Evolutionary conservation across 1,139 yeast genomes (phyloP).

Genomic region (Kodamaea alishanica): DNA sequence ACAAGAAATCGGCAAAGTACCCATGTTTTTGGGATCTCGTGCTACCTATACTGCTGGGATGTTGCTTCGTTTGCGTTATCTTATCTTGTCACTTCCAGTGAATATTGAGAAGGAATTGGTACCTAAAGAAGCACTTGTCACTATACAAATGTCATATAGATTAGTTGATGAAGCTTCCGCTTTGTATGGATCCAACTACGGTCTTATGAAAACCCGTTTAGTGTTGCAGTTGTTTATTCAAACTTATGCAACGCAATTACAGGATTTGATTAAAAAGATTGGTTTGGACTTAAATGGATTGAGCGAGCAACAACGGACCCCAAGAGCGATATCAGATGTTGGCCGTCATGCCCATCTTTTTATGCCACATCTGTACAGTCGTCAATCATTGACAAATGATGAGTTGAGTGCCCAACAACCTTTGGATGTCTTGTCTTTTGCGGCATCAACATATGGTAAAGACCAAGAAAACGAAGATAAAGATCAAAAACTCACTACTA

Average conservation of each 20-base stretch:
- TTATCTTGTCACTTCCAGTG: constrained; percentile 53
- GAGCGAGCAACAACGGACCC: constrained; percentile 7
- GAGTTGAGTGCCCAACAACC: constrained; percentile 21
- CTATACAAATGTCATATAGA: constrained; percentile 43
- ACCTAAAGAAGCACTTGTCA: constrained; percentile 45
- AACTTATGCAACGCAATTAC: constrained; percentile 56
- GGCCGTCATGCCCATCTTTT: constrained; percentile 9
- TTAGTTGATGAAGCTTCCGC: constrained; percentile 35
- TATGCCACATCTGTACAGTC: constrained; percentile 7
- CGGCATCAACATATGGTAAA: constrained; percentile 18
- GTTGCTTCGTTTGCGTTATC: constrained; percentile 55
- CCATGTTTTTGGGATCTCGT: constrained; percentile 61
- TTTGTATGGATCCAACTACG: constrained; percentile 45
- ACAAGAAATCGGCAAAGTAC: constrained; percentile 50
- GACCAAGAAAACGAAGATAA: no score
- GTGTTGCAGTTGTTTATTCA: constrained; percentile 57
- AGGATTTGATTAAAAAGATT: constrained; percentile 26
- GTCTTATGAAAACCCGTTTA: constrained; percentile 50
- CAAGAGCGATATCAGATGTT: constrained; percentile 4
- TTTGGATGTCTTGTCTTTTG: constrained; percentile 36
- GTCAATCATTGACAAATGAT: constrained; percentile 13
- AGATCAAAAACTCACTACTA: no score
- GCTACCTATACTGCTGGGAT: constrained; percentile 67
- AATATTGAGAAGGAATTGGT: constrained; percentile 47
- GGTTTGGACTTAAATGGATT: constrained; percentile 25